Percentiles rank a stretch among this genome's conserved stretches.
Conservation (phyloP, 768 basidiomycete species). For the Suillus occidentalis region DNA sequence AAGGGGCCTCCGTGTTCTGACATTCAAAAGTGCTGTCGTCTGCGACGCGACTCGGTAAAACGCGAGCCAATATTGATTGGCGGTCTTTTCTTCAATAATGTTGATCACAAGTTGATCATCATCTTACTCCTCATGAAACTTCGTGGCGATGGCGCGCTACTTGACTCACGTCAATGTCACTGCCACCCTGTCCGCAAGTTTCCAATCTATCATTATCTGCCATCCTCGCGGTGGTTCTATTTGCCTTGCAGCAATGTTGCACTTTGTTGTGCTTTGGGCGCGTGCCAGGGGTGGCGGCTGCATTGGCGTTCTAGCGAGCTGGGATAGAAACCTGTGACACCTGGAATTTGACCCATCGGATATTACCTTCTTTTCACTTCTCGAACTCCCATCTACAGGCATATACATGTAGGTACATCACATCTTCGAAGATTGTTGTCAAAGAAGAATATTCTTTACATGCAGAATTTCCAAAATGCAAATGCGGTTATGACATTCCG, state of each 20-base stretch:
- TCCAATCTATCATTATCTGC: not conserved
- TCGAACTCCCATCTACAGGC: not conserved
- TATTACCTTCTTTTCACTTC: constrained; percentile 1
- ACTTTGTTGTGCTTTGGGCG: not conserved
- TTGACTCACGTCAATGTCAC: not conserved
- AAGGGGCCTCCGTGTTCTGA: too few species aligned
- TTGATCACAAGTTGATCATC: not conserved
- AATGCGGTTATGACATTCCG: not conserved
- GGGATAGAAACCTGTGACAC: not conserved
- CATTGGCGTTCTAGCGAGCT: not conserved
- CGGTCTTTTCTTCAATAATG: not conserved
- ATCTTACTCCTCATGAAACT: not conserved
- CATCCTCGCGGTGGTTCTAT: not conserved
- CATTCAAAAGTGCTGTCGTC: not conserved
- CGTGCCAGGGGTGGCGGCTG: not conserved
- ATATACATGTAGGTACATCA: not conserved
- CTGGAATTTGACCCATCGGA: not conserved
- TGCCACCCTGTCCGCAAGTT: not conserved
- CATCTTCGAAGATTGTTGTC: not conserved
- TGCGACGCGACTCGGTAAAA: not conserved
- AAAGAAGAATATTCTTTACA: not conserved
- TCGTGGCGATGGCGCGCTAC: not conserved
- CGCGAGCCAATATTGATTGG: not conserved
- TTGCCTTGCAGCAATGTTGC: not conserved
- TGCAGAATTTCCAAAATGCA: not conserved